A percentile compares a stretch with the other conserved stretches of the same genome.
Evolutionary conservation across 495 filamentous ascomycete genomes (phyloP).

Genomic region (Neurospora tetrasperma): DNA sequence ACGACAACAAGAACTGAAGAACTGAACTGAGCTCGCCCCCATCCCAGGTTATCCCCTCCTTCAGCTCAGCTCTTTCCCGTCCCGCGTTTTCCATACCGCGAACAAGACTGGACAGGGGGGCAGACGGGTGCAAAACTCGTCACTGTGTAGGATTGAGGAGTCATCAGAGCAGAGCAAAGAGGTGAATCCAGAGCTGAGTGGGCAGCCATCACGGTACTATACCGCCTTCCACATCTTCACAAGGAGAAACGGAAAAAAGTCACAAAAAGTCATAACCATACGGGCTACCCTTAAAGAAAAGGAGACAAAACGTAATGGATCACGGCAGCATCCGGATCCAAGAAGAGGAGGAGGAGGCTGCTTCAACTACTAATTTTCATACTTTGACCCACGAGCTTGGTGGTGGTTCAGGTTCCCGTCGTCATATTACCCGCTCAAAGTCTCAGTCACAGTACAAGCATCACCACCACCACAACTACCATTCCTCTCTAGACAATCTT

Average conservation of each 20-base stretch:
- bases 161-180: background rate
- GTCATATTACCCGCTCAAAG: slow-evolving; percentile 10
- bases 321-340: slow-evolving; percentile 16
- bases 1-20: background rate
- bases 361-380: slow-evolving; percentile 6
- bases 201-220: background rate
- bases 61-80: background rate
- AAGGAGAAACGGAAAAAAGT: background rate
- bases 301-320: slow-evolving; percentile 23
- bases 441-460: slow-evolving; percentile 8
- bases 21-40: background rate
- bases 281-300: too few relatives aligned
- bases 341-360: slow-evolving; percentile 16
- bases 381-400: slow-evolving; percentile 10
- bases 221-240: background rate
- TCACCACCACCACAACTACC: slow-evolving; percentile 4
- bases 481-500: background rate
- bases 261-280: background rate
- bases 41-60: background rate
- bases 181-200: background rate
- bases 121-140: background rate
- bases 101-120: background rate
- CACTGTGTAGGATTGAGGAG: background rate
- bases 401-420: slow-evolving; percentile 2
- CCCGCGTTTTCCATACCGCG: background rate